phyloP scores from a whole-genome alignment of 768 basidiomycete genomes.

The Tulasnella sp. region DNA sequence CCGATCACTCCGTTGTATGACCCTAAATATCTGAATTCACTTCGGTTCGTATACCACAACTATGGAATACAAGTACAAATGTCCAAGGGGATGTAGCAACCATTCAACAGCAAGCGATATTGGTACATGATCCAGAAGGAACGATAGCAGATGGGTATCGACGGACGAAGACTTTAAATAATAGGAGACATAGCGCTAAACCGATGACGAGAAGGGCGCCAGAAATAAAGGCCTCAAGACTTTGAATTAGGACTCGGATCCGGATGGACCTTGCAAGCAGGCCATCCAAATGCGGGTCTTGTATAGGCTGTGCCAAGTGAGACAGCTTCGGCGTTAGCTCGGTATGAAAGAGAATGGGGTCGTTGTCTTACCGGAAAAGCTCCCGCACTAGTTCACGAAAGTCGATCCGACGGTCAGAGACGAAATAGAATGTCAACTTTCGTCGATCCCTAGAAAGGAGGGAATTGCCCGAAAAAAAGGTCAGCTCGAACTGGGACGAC shows the following conservation, averaged over 20 bases:
- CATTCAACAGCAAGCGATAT: not conserved
- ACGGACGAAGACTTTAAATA: not conserved
- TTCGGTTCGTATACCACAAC: not conserved
- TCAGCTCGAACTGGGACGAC: not conserved
- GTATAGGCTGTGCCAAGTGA: slow-evolving; percentile 56
- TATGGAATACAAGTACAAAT: not conserved
- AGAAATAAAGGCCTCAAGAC: not conserved
- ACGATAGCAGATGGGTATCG: not conserved
- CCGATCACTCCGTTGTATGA: not conserved
- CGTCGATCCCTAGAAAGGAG: slow-evolving; percentile 74
- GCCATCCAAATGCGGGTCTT: slow-evolving; percentile 98
- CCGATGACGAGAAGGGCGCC: not conserved
- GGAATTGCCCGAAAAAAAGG: not conserved
- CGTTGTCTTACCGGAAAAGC: slow-evolving; percentile 67
- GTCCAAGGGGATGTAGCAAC: not conserved
- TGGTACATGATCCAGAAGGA: not conserved
- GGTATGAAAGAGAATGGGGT: not conserved
- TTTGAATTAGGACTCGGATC: slow-evolving; percentile 31
- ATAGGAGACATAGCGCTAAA: not conserved
- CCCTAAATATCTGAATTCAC: not conserved
- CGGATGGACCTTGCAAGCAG: slow-evolving; percentile 43
- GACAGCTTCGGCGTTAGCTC: not conserved
- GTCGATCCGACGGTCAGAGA: slow-evolving; percentile 92
- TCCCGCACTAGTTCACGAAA: slow-evolving; percentile 96
- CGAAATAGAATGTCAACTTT: slow-evolving; percentile 96